A percentile compares a stretch with the other conserved stretches of the same genome.
Conservation (phyloP, 345 rosid species). For the Salix brachista region DNA sequence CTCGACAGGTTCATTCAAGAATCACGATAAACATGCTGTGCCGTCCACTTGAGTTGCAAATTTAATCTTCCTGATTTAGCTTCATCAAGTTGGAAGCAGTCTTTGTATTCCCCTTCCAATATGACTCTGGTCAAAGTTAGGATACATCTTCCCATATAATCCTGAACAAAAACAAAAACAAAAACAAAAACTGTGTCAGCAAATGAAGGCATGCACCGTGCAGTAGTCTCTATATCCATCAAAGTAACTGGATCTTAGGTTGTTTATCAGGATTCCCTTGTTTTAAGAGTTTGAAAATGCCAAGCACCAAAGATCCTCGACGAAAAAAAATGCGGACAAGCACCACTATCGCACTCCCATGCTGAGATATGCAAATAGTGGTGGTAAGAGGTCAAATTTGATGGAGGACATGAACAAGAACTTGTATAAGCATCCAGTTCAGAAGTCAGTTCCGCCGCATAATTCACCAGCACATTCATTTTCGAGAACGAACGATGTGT, state of each 20-base stretch:
- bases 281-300: not conserved
- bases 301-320: not conserved
- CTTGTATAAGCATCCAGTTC: not conserved
- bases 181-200: not conserved
- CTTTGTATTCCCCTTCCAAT: conserved; percentile 81
- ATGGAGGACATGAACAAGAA: not conserved
- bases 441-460: not conserved
- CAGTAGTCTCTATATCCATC: not conserved
- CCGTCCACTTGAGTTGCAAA: conserved; percentile 82
- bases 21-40: conserved; percentile 83
- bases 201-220: not conserved
- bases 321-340: not conserved
- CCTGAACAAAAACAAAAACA: conserved; percentile 37
- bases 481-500: not conserved
- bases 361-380: not conserved
- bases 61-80: conserved; percentile 66
- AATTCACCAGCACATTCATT: not conserved
- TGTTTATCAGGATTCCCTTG: not conserved
- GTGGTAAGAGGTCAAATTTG: not conserved
- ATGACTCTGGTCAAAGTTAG: conserved; percentile 91
- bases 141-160: conserved; percentile 91
- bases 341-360: not conserved
- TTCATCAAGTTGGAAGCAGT: conserved; percentile 53
- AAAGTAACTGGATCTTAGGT: not conserved
- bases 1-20: conserved; percentile 25